Conservation (phyloP, 345 rosid species). For the Brassica juncea region DNA sequence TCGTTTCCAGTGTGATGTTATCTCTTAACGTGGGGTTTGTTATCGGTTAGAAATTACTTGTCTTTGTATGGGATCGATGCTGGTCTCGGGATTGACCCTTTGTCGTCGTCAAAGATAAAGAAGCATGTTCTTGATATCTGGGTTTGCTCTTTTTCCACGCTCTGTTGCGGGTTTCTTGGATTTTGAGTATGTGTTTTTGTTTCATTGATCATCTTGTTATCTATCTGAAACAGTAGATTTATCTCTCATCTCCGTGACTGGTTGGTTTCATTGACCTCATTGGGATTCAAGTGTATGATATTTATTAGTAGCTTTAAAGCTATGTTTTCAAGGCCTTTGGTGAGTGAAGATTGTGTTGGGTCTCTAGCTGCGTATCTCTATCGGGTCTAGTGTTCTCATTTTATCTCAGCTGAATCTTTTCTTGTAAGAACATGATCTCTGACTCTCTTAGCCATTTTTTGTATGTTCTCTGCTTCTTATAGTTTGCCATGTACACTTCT, state of each 20-base stretch:
- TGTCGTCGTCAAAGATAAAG: neutral
- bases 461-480: neutral
- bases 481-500: neutral
- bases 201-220: neutral
- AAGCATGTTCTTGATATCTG: slow-evolving; percentile 32
- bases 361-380: neutral
- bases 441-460: too few species aligned
- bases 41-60: slow-evolving; percentile 26
- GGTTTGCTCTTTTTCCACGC: slow-evolving; percentile 11
- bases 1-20: neutral
- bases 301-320: neutral
- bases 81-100: slow-evolving; percentile 14
- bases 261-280: neutral
- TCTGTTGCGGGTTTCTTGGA: neutral
- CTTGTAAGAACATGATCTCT: too few species aligned
- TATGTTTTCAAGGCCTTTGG: neutral
- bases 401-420: too few species aligned
- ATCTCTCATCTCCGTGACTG: neutral
- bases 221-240: slow-evolving; percentile 16
- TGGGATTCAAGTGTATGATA: neutral
- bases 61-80: slow-evolving; percentile 29
- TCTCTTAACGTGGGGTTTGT: slow-evolving; percentile 26
- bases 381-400: too few species aligned
- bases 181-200: slow-evolving; percentile 24
- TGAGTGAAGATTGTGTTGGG: neutral